Percentiles rank a stretch among this genome's conserved stretches.
Conservation (phyloP, 108 stramenopile genomes). For the Nitzschia sp. region DNA sequence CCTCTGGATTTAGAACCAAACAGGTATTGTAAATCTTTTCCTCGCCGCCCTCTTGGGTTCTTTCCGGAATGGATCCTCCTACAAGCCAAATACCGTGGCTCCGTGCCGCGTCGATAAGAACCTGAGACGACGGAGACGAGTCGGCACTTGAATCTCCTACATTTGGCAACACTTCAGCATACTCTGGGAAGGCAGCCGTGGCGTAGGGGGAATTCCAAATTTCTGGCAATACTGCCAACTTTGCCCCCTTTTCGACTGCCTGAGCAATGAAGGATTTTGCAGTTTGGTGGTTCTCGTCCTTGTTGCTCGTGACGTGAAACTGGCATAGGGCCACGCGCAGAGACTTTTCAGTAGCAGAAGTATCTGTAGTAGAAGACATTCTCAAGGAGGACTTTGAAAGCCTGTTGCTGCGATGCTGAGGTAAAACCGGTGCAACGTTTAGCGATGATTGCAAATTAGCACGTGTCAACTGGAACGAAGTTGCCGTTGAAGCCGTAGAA, state of each 20-base stretch:
- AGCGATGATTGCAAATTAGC: not conserved
- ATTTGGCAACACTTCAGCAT: conserved; percentile 91
- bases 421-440: not conserved
- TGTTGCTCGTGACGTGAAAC: conserved; percentile 80
- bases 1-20: conserved; percentile 67
- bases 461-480: conserved; percentile 1
- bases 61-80: conserved; percentile 98
- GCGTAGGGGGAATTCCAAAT: conserved; percentile 99
- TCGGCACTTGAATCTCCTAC: conserved; percentile 41
- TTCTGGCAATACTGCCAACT: conserved; percentile 92
- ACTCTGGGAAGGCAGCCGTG: conserved; percentile 91
- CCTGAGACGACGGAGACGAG: conserved; percentile 45
- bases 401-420: not conserved
- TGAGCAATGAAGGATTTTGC: conserved; percentile 62
- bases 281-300: conserved; percentile 75
- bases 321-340: conserved; percentile 90
- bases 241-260: conserved; percentile 77
- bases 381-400: conserved; percentile 8
- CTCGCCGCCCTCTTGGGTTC: conserved; percentile 28
- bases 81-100: conserved; percentile 84
- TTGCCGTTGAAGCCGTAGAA: conserved; percentile 13
- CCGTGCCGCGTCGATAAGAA: conserved; percentile 67
- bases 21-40: conserved; percentile 94
- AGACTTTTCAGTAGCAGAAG: not conserved
- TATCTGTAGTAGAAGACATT: conserved; percentile 25